A percentile compares a stretch with the other conserved stretches of the same genome.
Evolutionary conservation across 1,284 basidiomycete genomes (phyloP).

Genomic region (Ganoderma meredithae): DNA sequence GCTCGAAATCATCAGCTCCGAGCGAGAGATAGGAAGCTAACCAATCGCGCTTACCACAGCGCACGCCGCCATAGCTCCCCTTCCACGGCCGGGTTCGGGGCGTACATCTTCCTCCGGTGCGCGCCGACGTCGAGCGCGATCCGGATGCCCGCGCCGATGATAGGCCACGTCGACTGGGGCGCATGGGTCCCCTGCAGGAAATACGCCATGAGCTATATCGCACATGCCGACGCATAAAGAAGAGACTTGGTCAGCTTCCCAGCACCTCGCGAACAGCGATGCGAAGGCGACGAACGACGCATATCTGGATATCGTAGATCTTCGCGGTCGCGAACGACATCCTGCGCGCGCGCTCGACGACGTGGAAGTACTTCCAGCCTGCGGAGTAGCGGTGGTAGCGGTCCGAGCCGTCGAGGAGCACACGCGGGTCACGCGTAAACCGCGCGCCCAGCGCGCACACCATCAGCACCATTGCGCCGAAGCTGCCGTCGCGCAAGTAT

Average conservation of each 20-base stretch:
- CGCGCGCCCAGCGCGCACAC: constrained; percentile 80
- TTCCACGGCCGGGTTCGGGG: constrained; percentile 41
- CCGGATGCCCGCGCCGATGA: constrained; percentile 58
- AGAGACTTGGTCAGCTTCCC: neutral
- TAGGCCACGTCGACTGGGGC: constrained; percentile 58
- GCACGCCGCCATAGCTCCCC: constrained; percentile 66
- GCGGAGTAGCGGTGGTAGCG: constrained; percentile 42
- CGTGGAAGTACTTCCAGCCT: too few relatives aligned
- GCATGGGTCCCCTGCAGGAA: constrained; percentile 53
- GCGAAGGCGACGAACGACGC: too few relatives aligned
- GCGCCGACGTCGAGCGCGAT: constrained; percentile 53
- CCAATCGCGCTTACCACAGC: constrained; percentile 68
- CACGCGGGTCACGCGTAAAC: constrained; percentile 71
- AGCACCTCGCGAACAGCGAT: constrained; percentile 47
- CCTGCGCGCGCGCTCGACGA: too few relatives aligned
- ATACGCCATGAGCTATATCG: neutral
- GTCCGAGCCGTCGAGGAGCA: constrained; percentile 54
- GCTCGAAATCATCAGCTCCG: too few relatives aligned
- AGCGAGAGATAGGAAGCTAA: too few relatives aligned
- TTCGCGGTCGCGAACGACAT: too few relatives aligned
- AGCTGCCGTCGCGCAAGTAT: constrained; percentile 65
- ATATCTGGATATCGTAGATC: too few relatives aligned
- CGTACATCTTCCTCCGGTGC: constrained; percentile 46
- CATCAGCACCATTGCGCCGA: constrained; percentile 75
- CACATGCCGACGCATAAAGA: neutral